Percentiles rank a stretch among this genome's conserved stretches.
Conservation (phyloP, 2,329 filamentous ascomycete species). For the Coniochaeta ligniaria region DNA sequence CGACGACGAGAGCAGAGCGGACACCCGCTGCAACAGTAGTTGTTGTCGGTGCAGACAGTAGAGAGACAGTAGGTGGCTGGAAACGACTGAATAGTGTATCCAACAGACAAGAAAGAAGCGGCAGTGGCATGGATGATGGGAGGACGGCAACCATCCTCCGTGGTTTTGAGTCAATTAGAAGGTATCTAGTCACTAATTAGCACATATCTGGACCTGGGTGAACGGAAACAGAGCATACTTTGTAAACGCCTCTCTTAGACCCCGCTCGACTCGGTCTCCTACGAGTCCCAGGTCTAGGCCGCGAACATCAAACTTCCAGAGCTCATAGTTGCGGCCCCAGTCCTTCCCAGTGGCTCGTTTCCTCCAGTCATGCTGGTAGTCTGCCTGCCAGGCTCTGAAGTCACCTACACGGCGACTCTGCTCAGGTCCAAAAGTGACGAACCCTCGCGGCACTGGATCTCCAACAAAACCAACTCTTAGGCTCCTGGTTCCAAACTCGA, state of each 20-base stretch:
- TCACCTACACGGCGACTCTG: conserved; percentile 73
- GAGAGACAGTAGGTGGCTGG: conserved; percentile 70
- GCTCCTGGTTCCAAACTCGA: conserved; percentile 76
- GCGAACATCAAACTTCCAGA: conserved; percentile 73
- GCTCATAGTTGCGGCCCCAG: conserved; percentile 61
- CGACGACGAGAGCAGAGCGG: conserved; percentile 77
- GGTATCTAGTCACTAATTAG: conserved; percentile 33
- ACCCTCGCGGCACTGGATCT: conserved; percentile 67
- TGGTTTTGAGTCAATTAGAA: conserved; percentile 68
- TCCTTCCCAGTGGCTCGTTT: conserved; percentile 35
- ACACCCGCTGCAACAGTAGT: conserved; percentile 71
- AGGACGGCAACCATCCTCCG: conserved; percentile 69
- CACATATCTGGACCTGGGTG: not conserved
- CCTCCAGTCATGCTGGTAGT: conserved; percentile 40
- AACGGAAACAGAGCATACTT: conserved; percentile 43
- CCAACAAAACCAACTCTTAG: conserved; percentile 82
- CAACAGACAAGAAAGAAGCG: conserved; percentile 67
- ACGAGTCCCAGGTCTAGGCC: conserved; percentile 71
- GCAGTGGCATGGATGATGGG: conserved; percentile 70
- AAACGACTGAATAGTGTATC: conserved; percentile 76
- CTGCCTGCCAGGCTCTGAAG: conserved; percentile 63
- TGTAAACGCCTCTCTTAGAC: conserved; percentile 72
- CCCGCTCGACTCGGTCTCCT: conserved; percentile 79
- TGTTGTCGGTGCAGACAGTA: conserved; percentile 72
- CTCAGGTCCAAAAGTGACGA: conserved; percentile 66